These are phyloP conservation scores for Puccinia hordei DNA, from an alignment of 1,284 basidiomycete genomes.

Conservation along the genomic window DNA sequence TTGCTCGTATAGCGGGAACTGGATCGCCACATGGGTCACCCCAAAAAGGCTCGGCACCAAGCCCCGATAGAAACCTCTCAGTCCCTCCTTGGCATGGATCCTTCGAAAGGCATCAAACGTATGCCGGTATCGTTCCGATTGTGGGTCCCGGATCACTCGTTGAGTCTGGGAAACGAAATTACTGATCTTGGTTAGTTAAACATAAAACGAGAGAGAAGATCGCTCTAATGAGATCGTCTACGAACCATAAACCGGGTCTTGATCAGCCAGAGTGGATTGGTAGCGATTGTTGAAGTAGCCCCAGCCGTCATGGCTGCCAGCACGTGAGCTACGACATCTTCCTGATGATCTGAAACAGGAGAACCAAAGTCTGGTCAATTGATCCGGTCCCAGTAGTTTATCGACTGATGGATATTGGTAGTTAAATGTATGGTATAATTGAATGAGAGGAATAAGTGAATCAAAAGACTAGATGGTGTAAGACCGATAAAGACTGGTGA, in stretches of 20 bases:
- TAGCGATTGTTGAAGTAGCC: slow-evolving; percentile 81
- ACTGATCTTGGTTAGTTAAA: too few species aligned
- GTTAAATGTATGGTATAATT: not conserved
- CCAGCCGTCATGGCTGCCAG: slow-evolving; percentile 90
- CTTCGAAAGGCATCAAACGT: slow-evolving; percentile 81
- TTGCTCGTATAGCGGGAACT: slow-evolving; percentile 92
- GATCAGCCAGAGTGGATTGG: slow-evolving; percentile 94
- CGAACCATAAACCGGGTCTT: slow-evolving; percentile 95
- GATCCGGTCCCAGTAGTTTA: not conserved
- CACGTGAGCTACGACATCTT: slow-evolving; percentile 68
- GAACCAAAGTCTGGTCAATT: not conserved
- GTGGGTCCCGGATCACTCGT: slow-evolving; percentile 68
- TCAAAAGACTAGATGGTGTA: slow-evolving; percentile 4
- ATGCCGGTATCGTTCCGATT: slow-evolving; percentile 76
- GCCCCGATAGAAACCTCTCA: slow-evolving; percentile 84
- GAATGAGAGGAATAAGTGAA: too few species aligned
- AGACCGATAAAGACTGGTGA: slow-evolving; percentile 39
- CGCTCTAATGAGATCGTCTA: slow-evolving; percentile 51
- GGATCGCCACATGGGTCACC: slow-evolving; percentile 87
- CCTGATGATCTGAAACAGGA: slow-evolving; percentile 31
- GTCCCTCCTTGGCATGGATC: slow-evolving; percentile 82
- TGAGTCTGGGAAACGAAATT: slow-evolving; percentile 55
- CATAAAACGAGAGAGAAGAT: not conserved
- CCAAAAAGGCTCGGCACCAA: slow-evolving; percentile 83
- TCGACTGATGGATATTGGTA: not conserved